phyloP scores from a whole-genome alignment of 106 monocot genomes.

The Posidonia australis region DNA sequence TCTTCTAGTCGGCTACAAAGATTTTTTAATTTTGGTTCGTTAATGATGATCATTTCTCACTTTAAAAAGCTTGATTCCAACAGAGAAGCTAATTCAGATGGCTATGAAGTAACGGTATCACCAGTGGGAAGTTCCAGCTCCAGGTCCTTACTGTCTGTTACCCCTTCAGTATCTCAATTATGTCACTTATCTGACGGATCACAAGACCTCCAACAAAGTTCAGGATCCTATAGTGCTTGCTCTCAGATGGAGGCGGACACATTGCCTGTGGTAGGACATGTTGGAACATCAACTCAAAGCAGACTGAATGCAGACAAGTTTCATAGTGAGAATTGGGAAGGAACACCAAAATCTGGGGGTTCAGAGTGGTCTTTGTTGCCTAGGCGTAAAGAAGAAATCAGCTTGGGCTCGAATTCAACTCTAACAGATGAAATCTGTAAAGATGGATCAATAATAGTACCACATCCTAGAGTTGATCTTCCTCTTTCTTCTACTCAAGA shows the following conservation, averaged over 20 bases:
- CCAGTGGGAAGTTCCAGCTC: too few species aligned
- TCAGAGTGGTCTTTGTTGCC: too few species aligned
- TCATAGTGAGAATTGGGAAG: too few species aligned
- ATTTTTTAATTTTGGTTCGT: neutral
- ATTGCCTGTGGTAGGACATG: neutral
- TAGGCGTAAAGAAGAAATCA: too few species aligned
- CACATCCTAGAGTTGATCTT: neutral
- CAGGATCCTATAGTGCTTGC: neutral
- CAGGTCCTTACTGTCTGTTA: too few species aligned
- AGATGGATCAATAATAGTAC: neutral
- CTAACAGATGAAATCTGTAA: neutral
- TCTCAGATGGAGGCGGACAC: neutral
- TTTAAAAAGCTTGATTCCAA: too few species aligned
- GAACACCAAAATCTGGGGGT: too few species aligned
- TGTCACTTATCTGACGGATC: too few species aligned
- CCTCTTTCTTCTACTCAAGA: neutral
- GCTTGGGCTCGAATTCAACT: neutral
- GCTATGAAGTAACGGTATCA: neutral
- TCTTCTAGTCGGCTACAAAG: too few species aligned
- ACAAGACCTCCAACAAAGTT: neutral
- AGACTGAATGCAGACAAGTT: neutral
- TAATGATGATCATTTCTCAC: too few species aligned
- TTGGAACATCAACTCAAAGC: neutral
- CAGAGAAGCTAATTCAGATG: slow-evolving; percentile 1
- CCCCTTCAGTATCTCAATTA: too few species aligned